Conservation (phyloP, 2,329 filamentous ascomycete species). For the Talaromyces verruculosus region DNA sequence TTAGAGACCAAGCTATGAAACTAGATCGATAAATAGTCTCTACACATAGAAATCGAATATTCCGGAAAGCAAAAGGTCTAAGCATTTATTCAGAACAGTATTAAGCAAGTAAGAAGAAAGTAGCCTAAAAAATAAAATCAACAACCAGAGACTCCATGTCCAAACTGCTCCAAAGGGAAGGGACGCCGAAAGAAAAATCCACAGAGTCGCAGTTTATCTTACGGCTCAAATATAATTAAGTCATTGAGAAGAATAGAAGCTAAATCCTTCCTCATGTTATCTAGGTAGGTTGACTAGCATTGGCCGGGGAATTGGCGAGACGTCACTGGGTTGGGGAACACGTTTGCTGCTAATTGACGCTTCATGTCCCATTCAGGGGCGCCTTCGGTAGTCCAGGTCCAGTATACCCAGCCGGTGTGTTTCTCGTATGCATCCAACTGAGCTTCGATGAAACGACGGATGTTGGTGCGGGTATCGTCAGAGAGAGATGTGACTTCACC, state of each 20-base stretch:
- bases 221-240: not conserved
- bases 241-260: conserved; percentile 1
- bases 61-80: not conserved
- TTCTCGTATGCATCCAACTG: conserved; percentile 49
- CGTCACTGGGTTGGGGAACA: conserved; percentile 51
- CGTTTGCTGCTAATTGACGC: conserved; percentile 41
- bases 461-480: conserved; percentile 37
- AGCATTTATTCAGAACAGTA: not conserved
- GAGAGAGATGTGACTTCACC: conserved; percentile 49
- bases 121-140: no score
- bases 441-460: conserved; percentile 47
- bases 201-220: not conserved
- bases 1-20: no score
- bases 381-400: conserved; percentile 53
- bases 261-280: not conserved
- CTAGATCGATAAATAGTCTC: no score
- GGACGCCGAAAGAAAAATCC: not conserved
- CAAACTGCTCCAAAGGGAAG: not conserved
- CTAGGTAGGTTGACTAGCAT: conserved; percentile 24
- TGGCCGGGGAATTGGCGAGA: conserved; percentile 36
- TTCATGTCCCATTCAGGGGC: conserved; percentile 52
- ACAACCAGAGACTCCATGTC: no score
- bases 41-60: no score
- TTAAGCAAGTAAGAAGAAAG: no score
- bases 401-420: conserved; percentile 49